Base-by-base conservation (phyloP, 768 basidiomycete species). In the Tephrocybe sp. region DNA sequence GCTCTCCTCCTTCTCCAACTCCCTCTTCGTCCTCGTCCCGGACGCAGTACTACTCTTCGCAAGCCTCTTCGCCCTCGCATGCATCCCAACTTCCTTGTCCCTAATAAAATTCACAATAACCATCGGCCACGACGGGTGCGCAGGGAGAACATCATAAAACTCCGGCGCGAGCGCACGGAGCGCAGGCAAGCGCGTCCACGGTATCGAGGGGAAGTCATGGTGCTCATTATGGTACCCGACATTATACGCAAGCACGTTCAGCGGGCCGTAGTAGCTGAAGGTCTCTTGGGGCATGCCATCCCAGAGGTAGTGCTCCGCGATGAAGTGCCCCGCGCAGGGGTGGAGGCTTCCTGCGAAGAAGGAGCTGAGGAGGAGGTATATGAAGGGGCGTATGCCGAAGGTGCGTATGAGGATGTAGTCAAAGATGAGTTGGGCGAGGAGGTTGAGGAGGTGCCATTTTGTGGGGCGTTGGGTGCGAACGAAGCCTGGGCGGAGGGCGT, bases 211-310 rank as follows among this genome's bases (percentile, higher is more conserved):
- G 70, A 99, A 98, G 70, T 99, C 97, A 70, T 99, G 97, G 69
- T 99, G 97, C 62, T 98, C 97, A 68, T 99, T 98, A 67, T 99
- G 97, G 65, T 98, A 98, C 34, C 97, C 97, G 58, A 98, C 96
- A 58, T 99, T 99, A 68, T 98, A 99, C 12, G 93, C 92, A 17
- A 98, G 70, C 12, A 85, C 54, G 67, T 99, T 99, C 49, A 98
- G 73, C 51, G 82, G 81, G 0, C 97, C 97, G 59, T 99, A 99
- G 68, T 98, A 99, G 54, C 89, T 92, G 68, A 92, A 98, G 0
- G 97, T 98, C 72, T 98, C 97, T 65, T 98, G 95, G 31, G 84
- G 79, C 51, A 94, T 76, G 1, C 87, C 89, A 59, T 96, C 93
- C 87, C 90, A 94, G 40, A 97, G 77, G 59, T 95, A 97, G 67